Conservation (phyloP, 768 basidiomycete species). For the Cyclocybe aegerita region DNA sequence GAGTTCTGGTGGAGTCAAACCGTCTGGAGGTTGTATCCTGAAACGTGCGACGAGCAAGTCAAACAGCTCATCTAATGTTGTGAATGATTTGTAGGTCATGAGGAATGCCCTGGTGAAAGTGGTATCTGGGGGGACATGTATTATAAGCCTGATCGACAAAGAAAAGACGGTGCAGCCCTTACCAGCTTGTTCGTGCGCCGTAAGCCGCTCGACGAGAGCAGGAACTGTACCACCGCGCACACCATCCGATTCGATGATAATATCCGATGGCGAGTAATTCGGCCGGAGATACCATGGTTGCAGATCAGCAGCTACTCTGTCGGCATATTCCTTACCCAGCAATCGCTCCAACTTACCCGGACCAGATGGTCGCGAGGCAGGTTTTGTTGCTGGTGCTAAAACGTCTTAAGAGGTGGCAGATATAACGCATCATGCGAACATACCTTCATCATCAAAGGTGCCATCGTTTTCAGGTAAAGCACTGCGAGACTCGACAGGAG, state of each 20-base stretch:
- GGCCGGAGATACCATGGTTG: conserved; percentile 85
- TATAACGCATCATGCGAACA: conserved; percentile 13
- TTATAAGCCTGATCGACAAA: neutral
- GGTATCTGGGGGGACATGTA: conserved; percentile 50
- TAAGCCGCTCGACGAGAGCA: conserved; percentile 86
- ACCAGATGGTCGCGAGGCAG: conserved; percentile 30
- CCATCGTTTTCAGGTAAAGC: conserved; percentile 21
- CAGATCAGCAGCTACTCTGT: conserved; percentile 41
- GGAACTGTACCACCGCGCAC: conserved; percentile 85
- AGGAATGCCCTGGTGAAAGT: conserved; percentile 87
- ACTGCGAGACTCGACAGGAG: conserved; percentile 14
- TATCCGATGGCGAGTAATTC: conserved; percentile 76
- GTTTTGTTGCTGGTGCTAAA: conserved; percentile 24
- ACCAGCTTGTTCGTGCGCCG: conserved; percentile 89
- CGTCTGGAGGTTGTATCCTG: conserved; percentile 70
- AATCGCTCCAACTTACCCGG: conserved; percentile 64
- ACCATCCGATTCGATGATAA: conserved; percentile 83
- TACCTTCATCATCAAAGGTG: conserved; percentile 38
- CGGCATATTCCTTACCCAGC: conserved; percentile 55
- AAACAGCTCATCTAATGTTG: conserved; percentile 78
- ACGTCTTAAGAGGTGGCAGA: neutral
- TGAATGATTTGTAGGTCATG: conserved; percentile 96
- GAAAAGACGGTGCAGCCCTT: conserved; percentile 21
- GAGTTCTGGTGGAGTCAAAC: conserved; percentile 56
- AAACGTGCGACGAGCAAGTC: conserved; percentile 82